Percentiles rank a stretch among this genome's conserved stretches.
Conservation (phyloP, 2,329 filamentous ascomycete genomes). For the Xylariales sp. region DNA sequence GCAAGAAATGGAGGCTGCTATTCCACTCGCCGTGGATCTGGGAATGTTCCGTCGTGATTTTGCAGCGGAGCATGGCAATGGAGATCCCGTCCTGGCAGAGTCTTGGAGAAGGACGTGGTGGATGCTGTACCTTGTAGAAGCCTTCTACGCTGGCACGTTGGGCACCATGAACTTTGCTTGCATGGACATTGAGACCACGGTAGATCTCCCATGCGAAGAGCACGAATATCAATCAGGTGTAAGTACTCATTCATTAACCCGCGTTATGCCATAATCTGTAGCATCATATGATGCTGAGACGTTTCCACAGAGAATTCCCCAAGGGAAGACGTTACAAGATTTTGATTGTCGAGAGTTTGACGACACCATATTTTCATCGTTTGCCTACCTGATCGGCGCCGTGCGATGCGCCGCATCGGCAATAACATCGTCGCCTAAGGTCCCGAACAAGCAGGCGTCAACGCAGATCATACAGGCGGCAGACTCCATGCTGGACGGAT, state of each 20-base stretch:
- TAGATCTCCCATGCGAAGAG: constrained; percentile 63
- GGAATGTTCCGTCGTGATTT: constrained; percentile 55
- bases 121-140: constrained; percentile 62
- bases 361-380: constrained; percentile 58
- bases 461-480: constrained; percentile 24
- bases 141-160: constrained; percentile 29
- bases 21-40: constrained; percentile 54
- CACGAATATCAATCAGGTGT: constrained; percentile 42
- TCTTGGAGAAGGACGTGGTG: constrained; percentile 69
- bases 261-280: constrained; percentile 2
- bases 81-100: constrained; percentile 47
- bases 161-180: constrained; percentile 21
- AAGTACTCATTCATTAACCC: constrained; percentile 10
- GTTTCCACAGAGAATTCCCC: constrained; percentile 31
- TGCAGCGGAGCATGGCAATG: constrained; percentile 39
- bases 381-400: constrained; percentile 62
- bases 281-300: constrained; percentile 21
- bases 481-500: constrained; percentile 32
- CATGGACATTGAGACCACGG: constrained; percentile 42
- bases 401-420: constrained; percentile 33
- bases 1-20: constrained; percentile 39
- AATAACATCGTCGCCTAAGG: constrained; percentile 19
- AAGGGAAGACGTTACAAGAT: constrained; percentile 47
- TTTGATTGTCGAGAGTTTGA: constrained; percentile 60
- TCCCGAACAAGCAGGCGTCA: constrained; percentile 17